Evolutionary conservation across 164 flowering plant species (phyloP).

Genomic region (Vitis vinifera): ASM3070453v1 NC_081805.1:26429501-26430000

Average conservation of each 20-base stretch:
- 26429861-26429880: constrained; percentile 89
- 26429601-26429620: constrained; percentile 64
- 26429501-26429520: constrained; percentile 99
- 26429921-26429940: constrained; percentile 91
- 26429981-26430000: constrained; percentile 98
- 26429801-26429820: constrained; percentile 47
- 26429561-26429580: neutral
- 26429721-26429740: constrained; percentile 83
- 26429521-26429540: constrained; percentile 67
- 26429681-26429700: constrained; percentile 99
- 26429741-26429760: neutral
- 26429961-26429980: constrained; percentile 95
- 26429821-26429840: constrained; percentile 92
- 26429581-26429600: constrained; percentile 4
- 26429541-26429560: neutral
- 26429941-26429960: constrained; percentile 83
- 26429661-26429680: constrained; percentile 87
- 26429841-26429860: constrained; percentile 65
- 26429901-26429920: constrained; percentile 74
- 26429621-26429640: constrained; percentile 85
- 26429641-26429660: constrained; percentile 98
- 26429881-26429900: constrained; percentile 76
- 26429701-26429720: constrained; percentile 94
- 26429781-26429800: neutral
- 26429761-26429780: neutral